Evolutionary conservation across 2,329 filamentous ascomycete species (phyloP).

Genomic region (Pseudogymnoascus pannorum): DNA sequence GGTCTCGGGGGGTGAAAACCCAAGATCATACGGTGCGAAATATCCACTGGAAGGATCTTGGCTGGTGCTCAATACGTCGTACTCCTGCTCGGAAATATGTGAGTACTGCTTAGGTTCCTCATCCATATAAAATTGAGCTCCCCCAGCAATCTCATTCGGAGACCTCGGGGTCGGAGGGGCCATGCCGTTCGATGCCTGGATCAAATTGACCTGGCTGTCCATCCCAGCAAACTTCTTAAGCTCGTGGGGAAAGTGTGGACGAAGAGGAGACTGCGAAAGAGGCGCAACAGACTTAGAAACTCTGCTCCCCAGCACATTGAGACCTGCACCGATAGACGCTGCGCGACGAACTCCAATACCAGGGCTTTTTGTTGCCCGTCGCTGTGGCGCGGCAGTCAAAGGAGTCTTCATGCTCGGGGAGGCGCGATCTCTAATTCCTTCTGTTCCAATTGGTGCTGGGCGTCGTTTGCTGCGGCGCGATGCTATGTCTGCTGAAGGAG

Average conservation of each 20-base stretch:
- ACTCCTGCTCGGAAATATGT: neutral
- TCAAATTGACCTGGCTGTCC: conserved; percentile 8
- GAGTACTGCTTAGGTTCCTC: neutral
- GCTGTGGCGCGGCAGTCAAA: neutral
- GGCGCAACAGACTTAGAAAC: neutral
- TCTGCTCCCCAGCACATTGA: conserved; percentile 9
- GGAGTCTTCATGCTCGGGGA: conserved; percentile 4
- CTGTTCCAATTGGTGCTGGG: conserved; percentile 7
- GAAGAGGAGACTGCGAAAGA: conserved; percentile 6
- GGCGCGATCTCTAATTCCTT: conserved; percentile 1
- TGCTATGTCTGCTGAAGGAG: conserved; percentile 11
- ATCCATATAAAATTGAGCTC: neutral
- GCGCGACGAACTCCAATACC: conserved; percentile 3
- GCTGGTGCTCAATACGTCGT: neutral
- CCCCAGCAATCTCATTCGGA: neutral
- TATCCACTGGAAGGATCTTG: neutral
- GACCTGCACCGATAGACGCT: conserved; percentile 5
- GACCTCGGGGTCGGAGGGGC: conserved; percentile 12
- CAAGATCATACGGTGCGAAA: conserved; percentile 2
- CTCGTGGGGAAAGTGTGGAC: conserved; percentile 5
- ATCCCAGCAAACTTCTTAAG: conserved; percentile 3
- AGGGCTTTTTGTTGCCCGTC: neutral
- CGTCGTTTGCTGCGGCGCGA: conserved; percentile 10
- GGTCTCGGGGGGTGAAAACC: conserved; percentile 12
- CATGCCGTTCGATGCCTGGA: neutral